Percentiles rank a stretch among this genome's conserved stretches.
These are phyloP conservation scores for Bathelium albidoporum DNA, from an alignment of 495 filamentous ascomycete species.

Conservation along the genomic window DNA sequence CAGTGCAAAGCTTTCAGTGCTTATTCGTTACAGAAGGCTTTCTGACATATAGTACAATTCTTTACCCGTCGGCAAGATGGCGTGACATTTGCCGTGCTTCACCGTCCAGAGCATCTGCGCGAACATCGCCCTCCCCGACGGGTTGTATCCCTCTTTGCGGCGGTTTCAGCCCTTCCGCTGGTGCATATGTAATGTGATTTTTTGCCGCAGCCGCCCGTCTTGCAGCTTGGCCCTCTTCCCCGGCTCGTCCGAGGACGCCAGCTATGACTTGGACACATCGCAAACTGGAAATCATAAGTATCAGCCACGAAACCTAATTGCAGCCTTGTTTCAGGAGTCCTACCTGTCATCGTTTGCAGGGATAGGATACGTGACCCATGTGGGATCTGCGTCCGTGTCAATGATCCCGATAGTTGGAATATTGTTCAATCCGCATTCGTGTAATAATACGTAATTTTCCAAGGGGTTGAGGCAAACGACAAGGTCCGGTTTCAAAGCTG, in stretches of 20 bases:
- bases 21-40: not conserved
- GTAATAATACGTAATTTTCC: constrained; percentile 81
- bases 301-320: constrained; percentile 7
- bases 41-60: not conserved
- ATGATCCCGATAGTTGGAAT: constrained; percentile 92
- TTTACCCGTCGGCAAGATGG: not conserved
- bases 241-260: constrained; percentile 74
- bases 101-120: not conserved
- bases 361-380: constrained; percentile 92
- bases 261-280: constrained; percentile 72
- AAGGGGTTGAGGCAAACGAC: constrained; percentile 86
- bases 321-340: constrained; percentile 16
- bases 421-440: constrained; percentile 78
- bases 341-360: constrained; percentile 92
- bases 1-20: no score
- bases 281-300: constrained; percentile 42
- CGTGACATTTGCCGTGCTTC: not conserved
- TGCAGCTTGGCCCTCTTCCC: constrained; percentile 59
- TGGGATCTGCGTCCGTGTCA: constrained; percentile 87
- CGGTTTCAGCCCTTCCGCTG: constrained; percentile 26
- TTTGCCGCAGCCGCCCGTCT: constrained; percentile 50
- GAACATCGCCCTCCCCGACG: not conserved
- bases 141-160: constrained; percentile 9
- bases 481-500: constrained; percentile 71
- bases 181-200: constrained; percentile 50